Conservation (phyloP, 108 stramenopile genomes). For the Aureococcus anophagefferens region DNA sequence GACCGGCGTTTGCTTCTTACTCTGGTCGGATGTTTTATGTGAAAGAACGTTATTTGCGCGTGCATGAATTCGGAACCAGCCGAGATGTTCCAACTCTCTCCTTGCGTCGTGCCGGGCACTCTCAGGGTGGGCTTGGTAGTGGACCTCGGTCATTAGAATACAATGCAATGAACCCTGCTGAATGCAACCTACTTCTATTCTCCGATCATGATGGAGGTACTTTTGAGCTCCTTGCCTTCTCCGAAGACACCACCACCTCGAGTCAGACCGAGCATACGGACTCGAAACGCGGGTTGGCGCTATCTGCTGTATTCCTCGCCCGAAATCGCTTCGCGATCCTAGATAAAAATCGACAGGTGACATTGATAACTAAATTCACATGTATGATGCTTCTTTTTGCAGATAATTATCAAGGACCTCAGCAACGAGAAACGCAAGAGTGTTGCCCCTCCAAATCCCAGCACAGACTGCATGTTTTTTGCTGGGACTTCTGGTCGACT, state of each 20-base stretch:
- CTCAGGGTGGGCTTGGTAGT: constrained; percentile 79
- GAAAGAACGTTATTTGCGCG: constrained; percentile 85
- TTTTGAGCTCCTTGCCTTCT: constrained; percentile 88
- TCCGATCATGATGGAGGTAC: constrained; percentile 82
- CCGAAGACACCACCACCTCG: constrained; percentile 53
- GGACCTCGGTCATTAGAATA: constrained; percentile 79
- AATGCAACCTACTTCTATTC: constrained; percentile 79
- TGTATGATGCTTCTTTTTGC: not conserved
- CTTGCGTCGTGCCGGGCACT: constrained; percentile 72
- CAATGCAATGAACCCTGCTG: constrained; percentile 86
- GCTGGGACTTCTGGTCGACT: constrained; percentile 89
- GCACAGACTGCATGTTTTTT: constrained; percentile 77
- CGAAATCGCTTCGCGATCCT: constrained; percentile 90
- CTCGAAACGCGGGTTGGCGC: constrained; percentile 76
- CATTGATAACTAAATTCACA: too few relatives aligned
- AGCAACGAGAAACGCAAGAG: constrained; percentile 88
- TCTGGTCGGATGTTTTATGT: constrained; percentile 78
- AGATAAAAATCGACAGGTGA: constrained; percentile 69
- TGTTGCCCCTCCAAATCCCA: constrained; percentile 76
- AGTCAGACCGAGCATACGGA: constrained; percentile 42
- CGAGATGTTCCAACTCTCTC: constrained; percentile 80
- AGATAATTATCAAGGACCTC: constrained; percentile 89
- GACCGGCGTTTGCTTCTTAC: constrained; percentile 72
- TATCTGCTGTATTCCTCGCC: constrained; percentile 84
- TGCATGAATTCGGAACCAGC: constrained; percentile 74